Evolutionary conservation across 192 early-diverging fungal genomes (phyloP), one percentile per base, ranked within the genome.

Genomic region (Endogone sp.): DNA sequence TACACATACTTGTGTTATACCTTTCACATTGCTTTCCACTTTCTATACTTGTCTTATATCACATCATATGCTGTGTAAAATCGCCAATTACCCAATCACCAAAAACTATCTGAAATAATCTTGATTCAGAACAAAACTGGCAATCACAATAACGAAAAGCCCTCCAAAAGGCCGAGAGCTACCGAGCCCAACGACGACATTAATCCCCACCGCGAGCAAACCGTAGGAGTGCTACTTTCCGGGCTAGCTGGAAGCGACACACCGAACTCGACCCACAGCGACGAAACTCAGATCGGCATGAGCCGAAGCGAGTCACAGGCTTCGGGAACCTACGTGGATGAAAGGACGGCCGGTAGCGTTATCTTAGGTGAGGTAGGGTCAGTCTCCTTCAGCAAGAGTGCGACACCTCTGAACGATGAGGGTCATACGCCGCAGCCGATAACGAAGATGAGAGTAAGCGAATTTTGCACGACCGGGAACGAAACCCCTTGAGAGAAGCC

Each of bases 211-310:
- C 37, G 37, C 9, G 37, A 49, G 9, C 37, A 49, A 4, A 56
- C 2, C 54, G 66, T 24, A 44, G 55, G 6, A 71, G n/a, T n/a
- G 28, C 67, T 28, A 22, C 66, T 3, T 44, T 68, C 10, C 77
- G 71, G 11, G 70, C 77, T 4, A 64, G 25, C 27, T 75, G 75
- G 66, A 79, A 79, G 67, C 78, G 74, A 26, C 6, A 24, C 64
- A 20, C 26, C 20, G 64, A 29, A 16, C 11, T 65, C n/a, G 9
- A 65, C 64, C 26, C 25, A 54, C 22, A 49, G 37, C 37, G 37
- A 49, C 37, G 37, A 16, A 6, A 49, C 9, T 49, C 37, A 49
- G n/a, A n/a, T n/a, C n/a, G n/a, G n/a, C n/a, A n/a, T n/a, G n/a
- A n/a, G n/a, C n/a, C n/a, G n/a, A n/a, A n/a, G n/a, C n/a, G n/a